These are phyloP conservation scores for Aspergillus quadricinctus DNA, from an alignment of 2,329 filamentous ascomycete genomes.

Conservation along the genomic window DNA sequence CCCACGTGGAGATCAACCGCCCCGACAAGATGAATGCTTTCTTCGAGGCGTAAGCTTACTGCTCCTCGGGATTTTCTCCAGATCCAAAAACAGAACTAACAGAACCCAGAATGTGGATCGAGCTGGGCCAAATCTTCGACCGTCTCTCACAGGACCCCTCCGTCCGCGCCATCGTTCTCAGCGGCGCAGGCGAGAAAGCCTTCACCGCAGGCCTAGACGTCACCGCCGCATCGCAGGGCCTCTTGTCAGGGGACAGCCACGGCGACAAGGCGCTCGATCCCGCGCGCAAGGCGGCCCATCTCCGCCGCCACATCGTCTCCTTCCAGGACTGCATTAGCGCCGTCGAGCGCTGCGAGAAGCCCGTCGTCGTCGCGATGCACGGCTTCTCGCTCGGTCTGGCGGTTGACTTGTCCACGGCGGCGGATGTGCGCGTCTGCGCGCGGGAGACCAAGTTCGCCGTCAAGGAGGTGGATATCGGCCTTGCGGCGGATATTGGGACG, in stretches of 20 bases:
- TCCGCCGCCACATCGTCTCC: conserved; percentile 67
- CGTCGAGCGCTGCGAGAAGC: conserved; percentile 85
- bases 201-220: conserved; percentile 88
- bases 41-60: conserved; percentile 54
- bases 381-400: conserved; percentile 73
- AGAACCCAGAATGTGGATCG: conserved; percentile 68
- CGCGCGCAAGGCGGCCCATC: conserved; percentile 57
- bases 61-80: neutral
- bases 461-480: conserved; percentile 48
- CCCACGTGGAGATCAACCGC: conserved; percentile 89
- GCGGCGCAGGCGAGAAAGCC: conserved; percentile 73
- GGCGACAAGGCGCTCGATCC: conserved; percentile 46
- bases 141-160: conserved; percentile 67
- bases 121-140: conserved; percentile 68
- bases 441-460: conserved; percentile 37
- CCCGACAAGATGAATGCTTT: conserved; percentile 87
- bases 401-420: conserved; percentile 56
- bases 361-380: conserved; percentile 77
- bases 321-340: conserved; percentile 76
- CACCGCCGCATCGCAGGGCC: conserved; percentile 58
- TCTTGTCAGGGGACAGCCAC: conserved; percentile 44
- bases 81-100: conserved; percentile 5
- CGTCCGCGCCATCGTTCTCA: conserved; percentile 73
- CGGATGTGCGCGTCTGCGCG: conserved; percentile 41
- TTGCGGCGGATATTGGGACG: conserved; percentile 48